Base-by-base conservation (phyloP, 495 filamentous ascomycete genomes). In the Amphirosellinia nigrospora region DNA sequence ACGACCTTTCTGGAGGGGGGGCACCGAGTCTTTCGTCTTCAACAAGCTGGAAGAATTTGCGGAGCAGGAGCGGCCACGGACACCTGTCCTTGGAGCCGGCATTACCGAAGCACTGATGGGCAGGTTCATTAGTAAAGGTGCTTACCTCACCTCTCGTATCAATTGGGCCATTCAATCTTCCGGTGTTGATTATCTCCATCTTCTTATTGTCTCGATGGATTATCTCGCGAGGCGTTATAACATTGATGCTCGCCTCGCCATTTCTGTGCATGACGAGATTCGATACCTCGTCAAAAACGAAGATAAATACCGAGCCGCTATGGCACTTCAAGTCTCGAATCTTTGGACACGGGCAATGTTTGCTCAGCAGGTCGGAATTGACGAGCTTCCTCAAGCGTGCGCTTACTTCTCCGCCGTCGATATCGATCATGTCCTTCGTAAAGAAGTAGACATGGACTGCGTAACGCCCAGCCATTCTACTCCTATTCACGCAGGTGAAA, bases 131-230 rank as follows among this genome's bases (percentile, higher is more conserved):
- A 94, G 88, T 79, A 94, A 91, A 74, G 94, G 94, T 36, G 93
- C 91, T 56, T 99, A 95, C 81, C 92, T 99, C 83, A 96, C 96
- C 3, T 96, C 92, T 41, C 89, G 96, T 21, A 97, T 99, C 82
- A 99, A 99, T 77, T 99, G 96, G 96, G 96, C 96, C 23, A 98
- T 99, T 71, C 96, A 99, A 73, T 97, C 94, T 3, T 96, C 92
- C 9, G 96, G 96, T 38, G 96, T 98, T 15, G 96, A 99, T 80
- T 99, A 99, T 80, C 88, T 99, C 13, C 96, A 99, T 74, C 90
- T 99, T 11, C 82, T 99, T 28, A 93, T 99, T 68, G 88, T 98
- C 21, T 85, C 89, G 32, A 99, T 99, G 96, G 94, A 98, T 77
- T 96, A 97, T 77, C 87, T 99, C 8, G 91, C 90, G 66, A 86